Conservation (phyloP, 257 asterid species). For the Salvia miltiorrhiza region DNA sequence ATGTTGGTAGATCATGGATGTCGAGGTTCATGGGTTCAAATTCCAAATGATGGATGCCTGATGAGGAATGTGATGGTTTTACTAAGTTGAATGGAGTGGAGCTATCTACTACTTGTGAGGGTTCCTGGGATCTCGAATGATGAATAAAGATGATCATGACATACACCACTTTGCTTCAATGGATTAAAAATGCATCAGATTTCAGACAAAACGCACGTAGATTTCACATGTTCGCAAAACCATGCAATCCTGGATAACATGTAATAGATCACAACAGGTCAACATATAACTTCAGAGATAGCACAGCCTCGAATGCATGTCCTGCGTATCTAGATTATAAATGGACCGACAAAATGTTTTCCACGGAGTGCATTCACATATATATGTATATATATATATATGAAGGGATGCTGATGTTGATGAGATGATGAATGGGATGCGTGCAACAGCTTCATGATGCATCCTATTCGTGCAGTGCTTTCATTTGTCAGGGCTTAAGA, state of each 20-base stretch:
- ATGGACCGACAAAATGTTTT: constrained; percentile 38
- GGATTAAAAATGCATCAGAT: neutral
- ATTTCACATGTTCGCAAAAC: constrained; percentile 18
- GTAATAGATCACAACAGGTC: constrained; percentile 16
- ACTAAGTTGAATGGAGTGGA: neutral
- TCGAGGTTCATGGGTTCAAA: constrained; percentile 13
- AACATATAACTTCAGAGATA: constrained; percentile 28
- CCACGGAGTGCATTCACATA: constrained; percentile 30
- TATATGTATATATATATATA: neutral
- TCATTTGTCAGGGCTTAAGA: constrained; percentile 58
- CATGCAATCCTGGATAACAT: constrained; percentile 28
- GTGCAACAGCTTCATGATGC: constrained; percentile 93
- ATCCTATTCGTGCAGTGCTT: constrained; percentile 61
- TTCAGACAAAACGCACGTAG: constrained; percentile 13
- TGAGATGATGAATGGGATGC: constrained; percentile 83
- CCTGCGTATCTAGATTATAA: constrained; percentile 2
- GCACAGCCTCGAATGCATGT: constrained; percentile 20
- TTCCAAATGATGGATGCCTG: constrained; percentile 22
- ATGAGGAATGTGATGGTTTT: constrained; percentile 20
- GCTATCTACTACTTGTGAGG: neutral
- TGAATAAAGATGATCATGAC: constrained; percentile 26
- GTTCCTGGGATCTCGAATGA: constrained; percentile 4
- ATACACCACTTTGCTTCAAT: neutral
- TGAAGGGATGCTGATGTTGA: constrained; percentile 62
- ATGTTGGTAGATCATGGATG: constrained; percentile 10